phyloP scores from a whole-genome alignment of 2,329 filamentous ascomycete species.

The Penicillium sp. region DNA sequence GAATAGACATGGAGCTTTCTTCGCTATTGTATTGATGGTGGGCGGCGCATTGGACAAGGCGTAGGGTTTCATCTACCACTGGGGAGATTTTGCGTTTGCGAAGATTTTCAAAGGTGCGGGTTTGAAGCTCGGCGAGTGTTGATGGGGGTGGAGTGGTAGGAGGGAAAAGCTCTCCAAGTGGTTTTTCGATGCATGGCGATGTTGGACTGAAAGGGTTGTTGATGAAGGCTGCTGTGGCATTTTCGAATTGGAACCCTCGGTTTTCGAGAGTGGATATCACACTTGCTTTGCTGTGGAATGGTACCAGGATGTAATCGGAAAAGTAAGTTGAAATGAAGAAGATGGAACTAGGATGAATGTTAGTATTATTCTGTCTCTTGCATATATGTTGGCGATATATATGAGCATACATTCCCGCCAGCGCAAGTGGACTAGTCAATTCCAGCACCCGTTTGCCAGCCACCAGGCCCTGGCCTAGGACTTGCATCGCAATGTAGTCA shows the following conservation, averaged over 20 bases:
- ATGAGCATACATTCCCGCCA: slow-evolving; percentile 73
- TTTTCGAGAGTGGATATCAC: slow-evolving; percentile 76
- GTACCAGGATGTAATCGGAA: slow-evolving; percentile 93
- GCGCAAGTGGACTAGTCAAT: slow-evolving; percentile 82
- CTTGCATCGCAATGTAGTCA: slow-evolving; percentile 83
- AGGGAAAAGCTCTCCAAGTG: slow-evolving; percentile 27
- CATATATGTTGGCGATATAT: neutral
- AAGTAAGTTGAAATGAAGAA: slow-evolving; percentile 99
- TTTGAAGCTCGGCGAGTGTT: slow-evolving; percentile 75
- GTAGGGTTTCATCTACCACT: slow-evolving; percentile 66
- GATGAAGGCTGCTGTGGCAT: slow-evolving; percentile 67
- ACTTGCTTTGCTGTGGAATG: slow-evolving; percentile 68
- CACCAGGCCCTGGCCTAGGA: slow-evolving; percentile 86
- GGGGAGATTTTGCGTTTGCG: slow-evolving; percentile 74
- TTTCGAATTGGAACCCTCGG: slow-evolving; percentile 81
- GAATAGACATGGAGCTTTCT: slow-evolving; percentile 39
- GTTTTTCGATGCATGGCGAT: slow-evolving; percentile 28
- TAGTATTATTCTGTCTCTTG: slow-evolving; percentile 4
- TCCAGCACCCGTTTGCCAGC: slow-evolving; percentile 90
- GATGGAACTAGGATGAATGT: slow-evolving; percentile 62
- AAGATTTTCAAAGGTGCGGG: slow-evolving; percentile 80
- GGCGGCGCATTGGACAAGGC: slow-evolving; percentile 81
- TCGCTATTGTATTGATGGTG: slow-evolving; percentile 47
- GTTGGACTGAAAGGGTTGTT: slow-evolving; percentile 45
- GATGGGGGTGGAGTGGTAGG: slow-evolving; percentile 75